Percentiles rank a stretch among this genome's conserved stretches.
These are phyloP conservation scores for Podosphaera xanthii DNA, from an alignment of 2,329 filamentous ascomycete genomes.

Conservation along the genomic window DNA sequence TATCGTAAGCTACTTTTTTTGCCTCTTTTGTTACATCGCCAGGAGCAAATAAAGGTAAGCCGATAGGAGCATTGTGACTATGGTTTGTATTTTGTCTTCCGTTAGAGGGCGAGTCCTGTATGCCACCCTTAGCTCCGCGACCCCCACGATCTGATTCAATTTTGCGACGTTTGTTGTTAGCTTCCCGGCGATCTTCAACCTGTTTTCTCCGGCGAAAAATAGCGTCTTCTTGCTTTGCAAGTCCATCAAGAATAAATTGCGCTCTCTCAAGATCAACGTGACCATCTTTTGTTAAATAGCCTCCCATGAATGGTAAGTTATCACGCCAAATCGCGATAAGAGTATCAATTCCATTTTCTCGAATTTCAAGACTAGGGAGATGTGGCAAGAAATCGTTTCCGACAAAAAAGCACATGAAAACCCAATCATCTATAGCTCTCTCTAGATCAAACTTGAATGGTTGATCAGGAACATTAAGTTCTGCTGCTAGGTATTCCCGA, in stretches of 20 bases:
- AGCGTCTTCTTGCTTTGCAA: constrained; percentile 79
- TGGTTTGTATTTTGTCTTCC: constrained; percentile 9
- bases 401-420: constrained; percentile 98
- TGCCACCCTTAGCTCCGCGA: constrained; percentile 12
- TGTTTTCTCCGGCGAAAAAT: constrained; percentile 83
- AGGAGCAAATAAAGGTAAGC: constrained; percentile 34
- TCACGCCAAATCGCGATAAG: constrained; percentile 94
- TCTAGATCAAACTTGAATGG: constrained; percentile 84
- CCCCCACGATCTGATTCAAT: constrained; percentile 33
- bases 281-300: constrained; percentile 89
- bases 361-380: constrained; percentile 88
- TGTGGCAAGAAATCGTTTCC: constrained; percentile 97
- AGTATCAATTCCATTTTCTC: constrained; percentile 91
- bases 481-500: constrained; percentile 77
- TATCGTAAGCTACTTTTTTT: constrained; percentile 55
- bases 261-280: constrained; percentile 70
- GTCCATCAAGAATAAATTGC: constrained; percentile 66
- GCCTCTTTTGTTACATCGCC: constrained; percentile 31
- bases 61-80: constrained; percentile 17
- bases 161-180: constrained; percentile 56
- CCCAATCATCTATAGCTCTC: constrained; percentile 88
- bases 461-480: constrained; percentile 62
- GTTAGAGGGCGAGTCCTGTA: constrained; percentile 12
- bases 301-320: constrained; percentile 74
- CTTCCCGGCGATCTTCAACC: constrained; percentile 61